Conservation (phyloP, 1,284 basidiomycete species). For the Apiotrichum veenhuisii region DNA sequence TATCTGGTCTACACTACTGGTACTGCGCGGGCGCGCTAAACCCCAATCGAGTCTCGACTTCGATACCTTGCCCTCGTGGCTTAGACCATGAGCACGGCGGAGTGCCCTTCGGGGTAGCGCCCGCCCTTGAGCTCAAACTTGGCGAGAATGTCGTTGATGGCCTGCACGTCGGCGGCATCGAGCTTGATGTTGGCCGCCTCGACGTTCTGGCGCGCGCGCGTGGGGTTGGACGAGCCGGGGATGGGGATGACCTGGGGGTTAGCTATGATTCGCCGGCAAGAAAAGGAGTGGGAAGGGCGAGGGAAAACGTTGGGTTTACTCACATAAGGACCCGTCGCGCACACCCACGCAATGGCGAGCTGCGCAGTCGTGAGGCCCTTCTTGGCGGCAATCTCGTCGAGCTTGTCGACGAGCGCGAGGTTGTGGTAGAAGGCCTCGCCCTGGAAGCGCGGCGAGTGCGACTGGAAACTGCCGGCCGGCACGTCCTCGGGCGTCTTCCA, state of each 20-base stretch:
- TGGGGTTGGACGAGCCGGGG: slow-evolving; percentile 55
- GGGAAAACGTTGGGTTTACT: no score
- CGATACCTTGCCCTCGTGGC: background rate
- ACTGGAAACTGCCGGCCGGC: slow-evolving; percentile 45
- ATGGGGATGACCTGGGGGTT: slow-evolving; percentile 54
- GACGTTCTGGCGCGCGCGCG: slow-evolving; percentile 54
- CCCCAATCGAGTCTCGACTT: no score
- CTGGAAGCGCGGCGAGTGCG: slow-evolving; percentile 41
- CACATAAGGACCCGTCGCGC: slow-evolving; percentile 52
- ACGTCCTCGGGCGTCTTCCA: slow-evolving; percentile 56
- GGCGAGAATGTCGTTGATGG: slow-evolving; percentile 50
- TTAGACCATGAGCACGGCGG: slow-evolving; percentile 16
- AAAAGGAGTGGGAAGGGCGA: no score
- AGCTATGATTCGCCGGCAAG: background rate
- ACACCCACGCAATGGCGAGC: slow-evolving; percentile 62
- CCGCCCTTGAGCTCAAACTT: slow-evolving; percentile 33
- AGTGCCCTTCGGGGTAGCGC: slow-evolving; percentile 25
- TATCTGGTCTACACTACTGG: no score
- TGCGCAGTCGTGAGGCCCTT: slow-evolving; percentile 59
- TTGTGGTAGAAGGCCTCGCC: slow-evolving; percentile 57
- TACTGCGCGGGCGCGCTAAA: no score
- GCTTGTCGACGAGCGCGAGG: slow-evolving; percentile 55
- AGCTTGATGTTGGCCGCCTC: slow-evolving; percentile 52
- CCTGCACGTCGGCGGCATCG: slow-evolving; percentile 43
- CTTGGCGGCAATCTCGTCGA: slow-evolving; percentile 53